Evolutionary conservation across 1,284 basidiomycete genomes (phyloP).

Genomic region (Dichomitus squalens): DNA sequence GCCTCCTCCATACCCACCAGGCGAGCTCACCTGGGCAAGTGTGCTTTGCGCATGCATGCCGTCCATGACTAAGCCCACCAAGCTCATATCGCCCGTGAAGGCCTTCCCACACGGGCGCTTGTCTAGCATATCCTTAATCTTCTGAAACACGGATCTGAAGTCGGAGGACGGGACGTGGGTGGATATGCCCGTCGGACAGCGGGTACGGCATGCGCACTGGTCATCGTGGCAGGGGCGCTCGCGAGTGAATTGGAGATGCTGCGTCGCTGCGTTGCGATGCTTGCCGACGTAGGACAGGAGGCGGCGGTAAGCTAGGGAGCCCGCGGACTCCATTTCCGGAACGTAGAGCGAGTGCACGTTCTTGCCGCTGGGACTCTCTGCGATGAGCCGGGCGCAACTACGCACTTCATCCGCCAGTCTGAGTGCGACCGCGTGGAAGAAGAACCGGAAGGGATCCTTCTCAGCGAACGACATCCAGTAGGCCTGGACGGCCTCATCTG

Average conservation of each 20-base stretch:
- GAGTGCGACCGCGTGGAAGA: background rate
- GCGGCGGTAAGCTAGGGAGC: background rate
- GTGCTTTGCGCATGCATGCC: background rate
- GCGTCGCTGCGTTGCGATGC: background rate
- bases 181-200: background rate
- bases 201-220: background rate
- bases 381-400: background rate
- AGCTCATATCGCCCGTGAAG: background rate
- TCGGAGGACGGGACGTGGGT: background rate
- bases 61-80: background rate
- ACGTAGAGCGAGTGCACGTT: background rate
- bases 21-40: no score
- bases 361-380: background rate
- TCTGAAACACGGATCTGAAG: background rate
- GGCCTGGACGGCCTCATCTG: background rate
- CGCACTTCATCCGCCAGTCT: background rate
- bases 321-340: background rate
- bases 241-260: background rate
- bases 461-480: background rate
- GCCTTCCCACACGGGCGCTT: background rate
- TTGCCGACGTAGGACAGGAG: background rate
- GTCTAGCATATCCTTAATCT: background rate
- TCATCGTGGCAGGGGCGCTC: background rate
- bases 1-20: no score
- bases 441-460: background rate